These are phyloP conservation scores for Liriodendron chinense DNA, from an alignment of 164 flowering plant genomes.

Conservation along the genomic window DNA sequence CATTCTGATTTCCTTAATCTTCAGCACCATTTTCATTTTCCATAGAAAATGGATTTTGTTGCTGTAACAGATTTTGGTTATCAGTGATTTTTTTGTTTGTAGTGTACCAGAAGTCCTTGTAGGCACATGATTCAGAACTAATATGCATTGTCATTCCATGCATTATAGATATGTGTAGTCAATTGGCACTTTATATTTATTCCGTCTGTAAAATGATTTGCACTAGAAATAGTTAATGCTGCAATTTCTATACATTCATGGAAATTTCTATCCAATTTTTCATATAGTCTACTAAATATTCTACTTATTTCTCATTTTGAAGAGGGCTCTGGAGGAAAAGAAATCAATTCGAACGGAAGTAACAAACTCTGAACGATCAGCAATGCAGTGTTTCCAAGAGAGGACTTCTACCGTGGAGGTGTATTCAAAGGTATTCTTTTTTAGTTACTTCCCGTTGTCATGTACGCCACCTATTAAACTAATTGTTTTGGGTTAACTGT, in stretches of 20 bases:
- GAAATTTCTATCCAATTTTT: background rate
- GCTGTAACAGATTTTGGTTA: too few relatives aligned
- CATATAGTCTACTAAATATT: background rate
- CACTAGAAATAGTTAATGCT: too few relatives aligned
- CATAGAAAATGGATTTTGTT: too few relatives aligned
- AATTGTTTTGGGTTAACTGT: background rate
- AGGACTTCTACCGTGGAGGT: slow-evolving; percentile 56
- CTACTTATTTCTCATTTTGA: background rate
- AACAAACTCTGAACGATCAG: slow-evolving; percentile 66
- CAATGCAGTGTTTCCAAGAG: slow-evolving; percentile 63
- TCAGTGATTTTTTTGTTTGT: too few relatives aligned
- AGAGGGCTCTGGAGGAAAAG: slow-evolving; percentile 85
- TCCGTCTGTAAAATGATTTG: too few relatives aligned
- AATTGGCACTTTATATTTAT: too few relatives aligned
- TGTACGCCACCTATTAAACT: background rate
- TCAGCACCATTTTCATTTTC: too few relatives aligned
- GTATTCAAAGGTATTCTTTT: slow-evolving; percentile 57
- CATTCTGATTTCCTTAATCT: too few relatives aligned
- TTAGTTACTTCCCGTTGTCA: background rate
- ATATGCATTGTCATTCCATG: too few relatives aligned
- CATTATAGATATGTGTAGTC: too few relatives aligned
- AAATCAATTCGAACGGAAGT: slow-evolving; percentile 46
- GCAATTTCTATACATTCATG: background rate
- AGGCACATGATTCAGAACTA: too few relatives aligned
- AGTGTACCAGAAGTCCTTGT: too few relatives aligned